Evolutionary conservation across 768 basidiomycete genomes (phyloP).

Genomic region (Gautieria morchelliformis): DNA sequence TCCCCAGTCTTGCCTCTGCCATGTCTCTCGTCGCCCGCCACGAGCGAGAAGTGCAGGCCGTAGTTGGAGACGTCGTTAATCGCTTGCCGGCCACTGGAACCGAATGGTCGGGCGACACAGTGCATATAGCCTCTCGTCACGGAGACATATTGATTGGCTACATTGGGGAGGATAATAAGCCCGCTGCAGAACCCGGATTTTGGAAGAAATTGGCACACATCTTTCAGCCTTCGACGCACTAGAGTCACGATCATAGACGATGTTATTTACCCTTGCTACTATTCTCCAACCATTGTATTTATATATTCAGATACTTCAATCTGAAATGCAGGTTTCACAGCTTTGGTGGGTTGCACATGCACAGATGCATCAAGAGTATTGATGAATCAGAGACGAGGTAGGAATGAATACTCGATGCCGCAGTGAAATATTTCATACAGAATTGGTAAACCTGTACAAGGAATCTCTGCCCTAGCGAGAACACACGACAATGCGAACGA

Average conservation of each 20-base stretch:
- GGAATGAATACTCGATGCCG: too few species aligned
- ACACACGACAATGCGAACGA: too few species aligned
- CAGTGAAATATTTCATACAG: too few species aligned
- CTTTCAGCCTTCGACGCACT: neutral
- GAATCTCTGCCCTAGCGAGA: too few species aligned
- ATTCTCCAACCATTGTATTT: too few species aligned
- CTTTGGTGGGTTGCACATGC: too few species aligned
- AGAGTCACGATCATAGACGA: neutral
- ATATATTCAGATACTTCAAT: too few species aligned
- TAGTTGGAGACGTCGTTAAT: neutral
- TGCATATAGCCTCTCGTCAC: conserved; percentile 2
- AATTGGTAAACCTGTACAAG: too few species aligned
- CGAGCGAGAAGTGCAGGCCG: conserved; percentile 1
- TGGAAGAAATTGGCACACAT: neutral
- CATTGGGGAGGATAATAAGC: neutral
- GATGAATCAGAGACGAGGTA: too few species aligned
- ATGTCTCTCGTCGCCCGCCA: conserved; percentile 4
- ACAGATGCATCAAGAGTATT: too few species aligned
- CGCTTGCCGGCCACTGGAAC: neutral
- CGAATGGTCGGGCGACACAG: conserved; percentile 4
- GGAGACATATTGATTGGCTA: conserved; percentile 2
- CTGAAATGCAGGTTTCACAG: too few species aligned
- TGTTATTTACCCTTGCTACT: neutral
- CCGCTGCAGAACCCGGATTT: neutral
- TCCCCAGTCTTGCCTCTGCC: neutral